These are phyloP conservation scores for Globisporangium viniferum DNA, from an alignment of 352 stramenopile genomes.

Conservation along the genomic window DNA sequence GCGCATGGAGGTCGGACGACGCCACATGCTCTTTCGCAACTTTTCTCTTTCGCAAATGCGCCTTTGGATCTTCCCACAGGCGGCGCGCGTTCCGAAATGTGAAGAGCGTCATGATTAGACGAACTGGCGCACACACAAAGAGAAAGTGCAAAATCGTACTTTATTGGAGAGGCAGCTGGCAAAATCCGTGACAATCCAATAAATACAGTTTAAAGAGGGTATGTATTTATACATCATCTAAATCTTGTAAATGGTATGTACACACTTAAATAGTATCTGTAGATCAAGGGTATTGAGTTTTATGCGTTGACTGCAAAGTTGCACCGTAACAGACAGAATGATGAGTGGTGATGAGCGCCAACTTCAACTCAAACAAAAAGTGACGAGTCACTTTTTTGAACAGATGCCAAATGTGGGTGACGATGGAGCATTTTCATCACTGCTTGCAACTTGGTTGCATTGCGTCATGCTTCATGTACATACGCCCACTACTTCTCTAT, in stretches of 20 bases:
- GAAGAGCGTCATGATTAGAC: conserved; percentile 5
- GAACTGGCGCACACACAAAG: background rate
- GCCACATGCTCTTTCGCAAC: conserved; percentile 23
- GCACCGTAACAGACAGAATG: conserved; percentile 1
- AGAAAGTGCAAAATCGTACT: conserved; percentile 1
- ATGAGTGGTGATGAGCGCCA: background rate
- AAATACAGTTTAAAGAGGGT: background rate
- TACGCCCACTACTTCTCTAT: background rate
- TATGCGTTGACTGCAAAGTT: no score
- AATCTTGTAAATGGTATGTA: background rate
- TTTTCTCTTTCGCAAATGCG: background rate
- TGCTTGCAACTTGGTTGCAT: no score
- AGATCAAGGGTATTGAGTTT: background rate
- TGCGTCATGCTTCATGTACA: no score
- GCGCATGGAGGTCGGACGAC: conserved; percentile 23
- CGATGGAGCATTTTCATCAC: no score
- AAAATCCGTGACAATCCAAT: background rate
- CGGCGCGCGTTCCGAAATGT: background rate
- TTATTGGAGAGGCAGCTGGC: conserved; percentile 1
- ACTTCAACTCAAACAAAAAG: conserved; percentile 2
- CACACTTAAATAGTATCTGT: background rate
- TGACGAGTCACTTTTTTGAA: no score
- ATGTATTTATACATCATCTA: background rate
- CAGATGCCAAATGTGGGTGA: background rate
- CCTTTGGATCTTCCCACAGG: background rate